Percentiles rank a stretch among this genome's conserved stretches.
These are phyloP conservation scores for Dimargaris cristalligena DNA, from an alignment of 192 early-diverging fungal genomes.

Conservation along the genomic window DNA sequence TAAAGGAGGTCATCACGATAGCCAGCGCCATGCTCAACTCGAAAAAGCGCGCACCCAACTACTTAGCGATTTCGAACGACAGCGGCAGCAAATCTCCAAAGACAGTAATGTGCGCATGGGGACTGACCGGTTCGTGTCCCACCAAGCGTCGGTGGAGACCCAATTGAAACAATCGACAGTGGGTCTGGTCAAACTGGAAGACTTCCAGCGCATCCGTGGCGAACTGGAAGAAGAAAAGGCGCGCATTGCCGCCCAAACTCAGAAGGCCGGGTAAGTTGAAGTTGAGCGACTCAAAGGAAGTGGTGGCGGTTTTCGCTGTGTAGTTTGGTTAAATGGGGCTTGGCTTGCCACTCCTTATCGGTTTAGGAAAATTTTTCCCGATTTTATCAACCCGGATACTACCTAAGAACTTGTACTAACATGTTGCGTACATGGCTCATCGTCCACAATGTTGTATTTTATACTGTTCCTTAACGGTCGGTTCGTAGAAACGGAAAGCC, in stretches of 20 bases:
- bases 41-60: conserved; percentile 55
- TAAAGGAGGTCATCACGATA: conserved; percentile 18
- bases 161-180: conserved; percentile 77
- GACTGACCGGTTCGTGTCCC: conserved; percentile 60
- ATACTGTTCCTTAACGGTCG: too few species aligned
- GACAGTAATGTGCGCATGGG: conserved; percentile 50
- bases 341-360: too few species aligned
- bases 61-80: conserved; percentile 46
- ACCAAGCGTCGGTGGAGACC: conserved; percentile 58
- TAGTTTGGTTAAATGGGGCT: too few species aligned
- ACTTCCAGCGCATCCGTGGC: conserved; percentile 73
- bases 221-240: conserved; percentile 69
- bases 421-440: too few species aligned
- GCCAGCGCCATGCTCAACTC: conserved; percentile 39
- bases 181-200: conserved; percentile 73
- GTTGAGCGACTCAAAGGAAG: too few species aligned
- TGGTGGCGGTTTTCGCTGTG: too few species aligned
- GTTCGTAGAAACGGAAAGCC: too few species aligned
- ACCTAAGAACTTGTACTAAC: too few species aligned
- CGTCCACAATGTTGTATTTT: too few species aligned
- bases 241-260: conserved; percentile 48
- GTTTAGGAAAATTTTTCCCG: too few species aligned
- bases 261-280: conserved; percentile 10
- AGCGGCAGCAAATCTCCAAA: conserved; percentile 58
- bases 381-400: too few species aligned